Base-by-base conservation (phyloP, 352 stramenopile species). In the Phytophthora pinifolia region DNA sequence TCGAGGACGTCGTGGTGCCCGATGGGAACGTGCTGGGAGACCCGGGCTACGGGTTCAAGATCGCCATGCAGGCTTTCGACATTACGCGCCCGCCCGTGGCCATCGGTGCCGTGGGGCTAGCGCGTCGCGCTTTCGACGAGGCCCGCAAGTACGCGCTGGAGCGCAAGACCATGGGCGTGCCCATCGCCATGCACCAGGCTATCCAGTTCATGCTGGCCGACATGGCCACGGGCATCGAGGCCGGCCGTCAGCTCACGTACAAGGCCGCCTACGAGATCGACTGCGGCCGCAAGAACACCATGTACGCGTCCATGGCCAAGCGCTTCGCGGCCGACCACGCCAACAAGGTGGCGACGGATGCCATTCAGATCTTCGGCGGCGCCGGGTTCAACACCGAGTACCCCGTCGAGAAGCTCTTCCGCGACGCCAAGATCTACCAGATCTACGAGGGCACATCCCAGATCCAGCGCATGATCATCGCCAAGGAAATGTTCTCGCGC, bases 361-460 rank as follows among this genome's bases (percentile, higher is more conserved):
- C 88, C 36, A 88, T 97, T 46, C 89, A 96, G 69, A 88, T 97
- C 44, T 97, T 96, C 62, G 88, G 89, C 45, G 89, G 89, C 37
- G 84, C 83, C 27, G 89, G 88, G 9, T 96, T 96, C 63, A 96
- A 96, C 73, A 96, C 85, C 0, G 88, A 97, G 57, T 97, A 96
- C 73, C 86, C 83, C 9, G 88, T 97, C n/a, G 88, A 97, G 66
- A 96, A 96, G 72, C 83, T 96, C 55, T 94, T 94, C 66, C 82
- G 89, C 44, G 89, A 97, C 42, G 83, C 83, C 47, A 96, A 96
- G 73, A 96, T 97, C 56, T 96, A 94, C 66, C 79, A 93, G 62
- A 96, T 97, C 59, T 97, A 97, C 74, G 89, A 97, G 48, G 89
- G 88, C 42, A 97, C 89, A 55, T 94, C 79, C 41, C 86, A 97